phyloP scores from a whole-genome alignment of 2,329 filamentous ascomycete genomes.

The Botrytis galanthina region DNA sequence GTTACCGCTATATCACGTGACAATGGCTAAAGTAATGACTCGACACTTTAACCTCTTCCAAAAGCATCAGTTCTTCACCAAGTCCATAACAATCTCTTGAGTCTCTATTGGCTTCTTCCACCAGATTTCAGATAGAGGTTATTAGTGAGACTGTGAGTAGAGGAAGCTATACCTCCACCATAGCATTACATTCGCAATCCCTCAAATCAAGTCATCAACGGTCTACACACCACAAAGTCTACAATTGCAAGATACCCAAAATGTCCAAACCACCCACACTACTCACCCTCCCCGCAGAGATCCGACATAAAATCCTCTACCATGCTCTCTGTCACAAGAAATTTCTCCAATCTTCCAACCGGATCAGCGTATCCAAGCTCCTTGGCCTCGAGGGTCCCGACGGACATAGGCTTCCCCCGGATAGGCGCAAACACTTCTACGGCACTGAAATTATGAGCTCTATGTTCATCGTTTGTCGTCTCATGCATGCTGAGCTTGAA shows the following conservation, averaged over 20 bases:
- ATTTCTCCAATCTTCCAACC: background rate
- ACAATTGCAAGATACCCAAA: background rate
- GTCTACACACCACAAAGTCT: background rate
- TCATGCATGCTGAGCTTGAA: background rate
- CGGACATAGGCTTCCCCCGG: background rate
- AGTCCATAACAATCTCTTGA: background rate
- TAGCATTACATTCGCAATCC: background rate
- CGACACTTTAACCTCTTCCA: background rate
- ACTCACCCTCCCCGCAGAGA: constrained; percentile 25
- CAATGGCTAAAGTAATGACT: background rate
- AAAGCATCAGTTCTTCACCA: background rate
- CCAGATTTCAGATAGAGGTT: background rate
- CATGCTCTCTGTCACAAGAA: constrained; percentile 18
- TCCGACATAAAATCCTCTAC: constrained; percentile 28
- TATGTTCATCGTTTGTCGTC: background rate
- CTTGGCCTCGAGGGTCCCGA: background rate
- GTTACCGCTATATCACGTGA: background rate
- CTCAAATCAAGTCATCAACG: background rate
- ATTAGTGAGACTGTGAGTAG: background rate
- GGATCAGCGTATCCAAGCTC: background rate
- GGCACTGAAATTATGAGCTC: background rate
- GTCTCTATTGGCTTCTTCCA: background rate
- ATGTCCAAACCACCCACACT: background rate
- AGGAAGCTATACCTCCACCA: background rate
- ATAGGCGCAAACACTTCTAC: background rate